Base-by-base conservation (phyloP, 805 yeast species). In the Hanseniaspora lindneri region DNA sequence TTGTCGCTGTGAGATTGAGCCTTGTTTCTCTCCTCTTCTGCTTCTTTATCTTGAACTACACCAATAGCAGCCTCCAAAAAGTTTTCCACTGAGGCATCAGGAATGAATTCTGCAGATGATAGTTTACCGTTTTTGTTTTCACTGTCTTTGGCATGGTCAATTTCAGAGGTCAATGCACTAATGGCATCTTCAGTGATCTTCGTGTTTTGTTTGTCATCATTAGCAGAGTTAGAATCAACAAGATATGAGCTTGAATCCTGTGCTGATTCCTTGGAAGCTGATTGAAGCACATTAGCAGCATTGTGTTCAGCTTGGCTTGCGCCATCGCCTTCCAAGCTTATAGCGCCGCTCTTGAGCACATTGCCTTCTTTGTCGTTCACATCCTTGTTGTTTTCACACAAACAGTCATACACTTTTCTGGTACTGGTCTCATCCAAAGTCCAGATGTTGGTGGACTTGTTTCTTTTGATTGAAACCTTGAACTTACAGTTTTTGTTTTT, bases 1-100 rank as follows among this genome's bases (percentile, higher is more conserved):
- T 54, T 51, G 58, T 55, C 41, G 50, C 51, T 19, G 54, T 29
- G 27, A 9, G 4, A 11, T 5, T 21, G 16, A 11, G 16, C n/a
- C n/a, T 8, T 21, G 17, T 36, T 10, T 19, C 7, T 11, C 11
- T 23, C 14, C 6, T 36, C n/a, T 8, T 21, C 16, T 11, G n/a
- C 28, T 9, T 36, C 40, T 36, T 20, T 21, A 11, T 32, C 21
- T 30, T 33, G 39, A 14, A 36, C 24, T 16, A 48, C 46, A 4
- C 39, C 30, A 27, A 44, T 51, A 17, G 51, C 44, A 19, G 50
- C 48, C 13, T 36, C 29, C 21, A 50, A 28, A n/a, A 44, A 46
- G 7, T 36, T 29, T 24, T 30, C 23, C 24, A 46, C 43, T 2
- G 43, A 37, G 19, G 4, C 10, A 4, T 37, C 41, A n/a, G n/a